These are phyloP conservation scores for Ambrosia artemisiifolia DNA, from an alignment of 129 eudicot species.

Conservation along the genomic window DNA sequence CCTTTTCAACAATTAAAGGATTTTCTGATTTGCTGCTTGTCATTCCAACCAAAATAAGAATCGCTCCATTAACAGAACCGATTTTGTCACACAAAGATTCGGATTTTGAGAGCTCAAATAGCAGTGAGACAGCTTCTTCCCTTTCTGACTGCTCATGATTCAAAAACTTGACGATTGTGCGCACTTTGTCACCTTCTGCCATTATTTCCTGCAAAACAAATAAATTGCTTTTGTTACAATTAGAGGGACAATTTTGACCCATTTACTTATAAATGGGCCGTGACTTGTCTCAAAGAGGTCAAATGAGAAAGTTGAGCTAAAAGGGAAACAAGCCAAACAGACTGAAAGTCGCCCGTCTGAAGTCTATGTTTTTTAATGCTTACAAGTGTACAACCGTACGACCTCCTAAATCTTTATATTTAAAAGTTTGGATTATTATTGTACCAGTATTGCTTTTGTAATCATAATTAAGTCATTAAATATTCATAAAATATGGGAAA, in stretches of 20 bases:
- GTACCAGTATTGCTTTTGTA: too few relatives aligned
- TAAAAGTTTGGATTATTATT: background rate
- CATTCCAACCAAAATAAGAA: constrained; percentile 82
- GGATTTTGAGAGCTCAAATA: constrained; percentile 83
- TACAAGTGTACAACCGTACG: background rate
- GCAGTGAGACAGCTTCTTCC: constrained; percentile 87
- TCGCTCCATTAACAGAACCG: constrained; percentile 83
- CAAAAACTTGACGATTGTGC: constrained; percentile 81
- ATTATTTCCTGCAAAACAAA: constrained; percentile 64
- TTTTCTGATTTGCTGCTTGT: constrained; percentile 91
- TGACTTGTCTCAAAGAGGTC: background rate
- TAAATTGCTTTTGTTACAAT: constrained; percentile 10
- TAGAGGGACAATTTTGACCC: background rate
- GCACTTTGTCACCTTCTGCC: constrained; percentile 92
- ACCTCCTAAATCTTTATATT: background rate
- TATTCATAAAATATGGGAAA: too few relatives aligned
- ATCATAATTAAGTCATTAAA: too few relatives aligned
- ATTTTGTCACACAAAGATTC: constrained; percentile 69
- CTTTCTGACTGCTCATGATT: constrained; percentile 73
- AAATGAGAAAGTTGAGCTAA: background rate
- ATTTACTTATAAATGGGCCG: background rate
- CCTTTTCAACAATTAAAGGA: constrained; percentile 67
- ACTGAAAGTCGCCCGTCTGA: background rate
- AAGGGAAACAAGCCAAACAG: background rate
- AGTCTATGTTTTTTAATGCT: background rate